These are phyloP conservation scores for Aspergillus sclerotioniger DNA, from an alignment of 495 filamentous ascomycete genomes.

Conservation along the genomic window DNA sequence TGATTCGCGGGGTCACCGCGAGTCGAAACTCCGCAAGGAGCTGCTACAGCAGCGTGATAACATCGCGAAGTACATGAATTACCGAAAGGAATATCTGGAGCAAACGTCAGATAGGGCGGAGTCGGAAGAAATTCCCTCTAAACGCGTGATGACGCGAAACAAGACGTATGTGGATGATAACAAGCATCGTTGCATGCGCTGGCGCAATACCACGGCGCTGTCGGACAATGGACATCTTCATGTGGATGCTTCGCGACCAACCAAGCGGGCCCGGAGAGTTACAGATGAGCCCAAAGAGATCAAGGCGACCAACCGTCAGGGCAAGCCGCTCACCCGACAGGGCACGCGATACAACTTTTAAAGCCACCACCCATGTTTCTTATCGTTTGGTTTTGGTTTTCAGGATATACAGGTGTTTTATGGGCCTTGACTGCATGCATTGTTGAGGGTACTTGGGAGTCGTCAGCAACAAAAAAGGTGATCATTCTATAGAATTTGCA, in stretches of 20 bases:
- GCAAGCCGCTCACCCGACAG: constrained; percentile 48
- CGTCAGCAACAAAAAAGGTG: constrained; percentile 6
- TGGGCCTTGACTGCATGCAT: constrained; percentile 8
- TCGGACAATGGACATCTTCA: constrained; percentile 80
- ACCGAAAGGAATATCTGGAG: constrained; percentile 67
- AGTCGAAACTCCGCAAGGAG: constrained; percentile 82
- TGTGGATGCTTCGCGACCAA: constrained; percentile 67
- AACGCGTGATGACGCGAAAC: constrained; percentile 73
- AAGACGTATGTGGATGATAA: constrained; percentile 64
- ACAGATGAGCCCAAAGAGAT: constrained; percentile 41
- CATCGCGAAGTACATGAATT: constrained; percentile 78
- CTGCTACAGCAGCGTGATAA: constrained; percentile 71
- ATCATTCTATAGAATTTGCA: constrained; percentile 17
- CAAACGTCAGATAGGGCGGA: constrained; percentile 51
- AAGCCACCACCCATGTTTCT: not conserved
- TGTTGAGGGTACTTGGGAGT: constrained; percentile 8
- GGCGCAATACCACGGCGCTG: constrained; percentile 77
- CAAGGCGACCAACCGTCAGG: constrained; percentile 48
- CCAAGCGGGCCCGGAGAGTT: constrained; percentile 57
- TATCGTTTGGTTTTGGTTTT: constrained; percentile 9
- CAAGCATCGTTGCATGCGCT: constrained; percentile 70
- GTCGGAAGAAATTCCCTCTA: constrained; percentile 55
- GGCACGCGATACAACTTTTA: constrained; percentile 47
- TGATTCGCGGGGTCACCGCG: constrained; percentile 77
- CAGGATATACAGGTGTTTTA: constrained; percentile 7